Percentiles rank a stretch among this genome's conserved stretches.
Evolutionary conservation across 2,329 filamentous ascomycete species (phyloP).

Genomic region (Epichloe aotearoae): DNA sequence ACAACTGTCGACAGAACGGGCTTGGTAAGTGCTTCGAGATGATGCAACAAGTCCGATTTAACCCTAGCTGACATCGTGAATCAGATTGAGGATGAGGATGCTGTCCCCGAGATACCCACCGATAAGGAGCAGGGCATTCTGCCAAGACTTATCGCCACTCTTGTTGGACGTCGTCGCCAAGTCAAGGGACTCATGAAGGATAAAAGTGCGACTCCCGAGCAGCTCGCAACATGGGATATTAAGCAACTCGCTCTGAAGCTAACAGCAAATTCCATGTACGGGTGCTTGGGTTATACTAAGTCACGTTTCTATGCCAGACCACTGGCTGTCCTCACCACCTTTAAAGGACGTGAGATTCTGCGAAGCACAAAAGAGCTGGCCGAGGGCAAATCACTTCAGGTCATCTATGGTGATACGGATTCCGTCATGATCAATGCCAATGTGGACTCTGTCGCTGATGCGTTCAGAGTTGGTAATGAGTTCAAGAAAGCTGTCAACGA

Average conservation of each 20-base stretch:
- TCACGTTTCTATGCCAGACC: constrained; percentile 96
- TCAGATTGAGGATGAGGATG: constrained; percentile 60
- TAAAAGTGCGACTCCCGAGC: constrained; percentile 69
- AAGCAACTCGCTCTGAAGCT: constrained; percentile 94
- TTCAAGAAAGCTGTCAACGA: constrained; percentile 96
- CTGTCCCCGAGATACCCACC: constrained; percentile 72
- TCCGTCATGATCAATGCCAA: constrained; percentile 99
- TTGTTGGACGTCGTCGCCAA: constrained; percentile 77
- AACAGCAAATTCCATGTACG: constrained; percentile 99
- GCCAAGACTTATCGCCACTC: constrained; percentile 78
- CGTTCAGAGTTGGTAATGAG: constrained; percentile 79
- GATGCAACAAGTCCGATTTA: neutral
- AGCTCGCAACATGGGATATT: constrained; percentile 93
- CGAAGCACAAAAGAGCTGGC: constrained; percentile 91
- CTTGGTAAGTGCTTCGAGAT: constrained; percentile 38
- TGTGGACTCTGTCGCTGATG: constrained; percentile 82
- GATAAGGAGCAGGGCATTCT: constrained; percentile 74
- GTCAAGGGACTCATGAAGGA: constrained; percentile 97
- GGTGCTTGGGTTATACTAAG: constrained; percentile 91
- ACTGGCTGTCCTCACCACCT: constrained; percentile 88
- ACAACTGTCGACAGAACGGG: constrained; percentile 78
- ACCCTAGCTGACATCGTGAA: constrained; percentile 15
- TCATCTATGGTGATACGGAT: constrained; percentile 98
- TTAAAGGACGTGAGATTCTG: constrained; percentile 94
- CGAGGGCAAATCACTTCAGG: constrained; percentile 78